phyloP scores from a whole-genome alignment of 345 rosid genomes.

The Kandelia obovata region DNA sequence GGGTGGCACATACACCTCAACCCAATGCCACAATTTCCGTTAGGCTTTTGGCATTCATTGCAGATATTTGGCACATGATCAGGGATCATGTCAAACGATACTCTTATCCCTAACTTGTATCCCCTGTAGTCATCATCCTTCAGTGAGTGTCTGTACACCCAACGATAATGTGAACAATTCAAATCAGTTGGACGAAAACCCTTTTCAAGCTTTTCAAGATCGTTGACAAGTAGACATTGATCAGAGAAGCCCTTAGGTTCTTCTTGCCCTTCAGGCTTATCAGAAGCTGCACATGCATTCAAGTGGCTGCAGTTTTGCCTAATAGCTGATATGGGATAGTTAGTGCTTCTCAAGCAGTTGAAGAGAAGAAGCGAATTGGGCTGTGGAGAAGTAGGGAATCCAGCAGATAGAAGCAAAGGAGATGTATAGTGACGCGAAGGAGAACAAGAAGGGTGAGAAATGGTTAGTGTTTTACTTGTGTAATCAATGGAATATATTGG shows the following conservation, averaged over 20 bases:
- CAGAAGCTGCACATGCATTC: constrained; percentile 14
- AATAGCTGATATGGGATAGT: constrained; percentile 2
- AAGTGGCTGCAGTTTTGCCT: constrained; percentile 17
- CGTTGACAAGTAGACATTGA: constrained; percentile 33
- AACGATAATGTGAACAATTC: constrained; percentile 34
- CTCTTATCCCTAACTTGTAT: constrained; percentile 39
- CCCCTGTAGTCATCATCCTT: constrained; percentile 12
- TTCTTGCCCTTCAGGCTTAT: not conserved
- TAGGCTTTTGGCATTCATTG: constrained; percentile 47
- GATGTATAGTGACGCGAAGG: constrained; percentile 26
- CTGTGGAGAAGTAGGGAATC: constrained; percentile 35
- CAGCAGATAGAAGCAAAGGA: constrained; percentile 38
- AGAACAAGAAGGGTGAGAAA: constrained; percentile 37
- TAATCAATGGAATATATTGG: constrained; percentile 47
- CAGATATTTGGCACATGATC: constrained; percentile 59
- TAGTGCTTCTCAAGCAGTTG: constrained; percentile 31
- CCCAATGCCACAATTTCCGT: constrained; percentile 65
- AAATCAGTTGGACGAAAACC: constrained; percentile 39
- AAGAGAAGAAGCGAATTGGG: constrained; percentile 42
- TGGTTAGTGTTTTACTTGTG: constrained; percentile 32
- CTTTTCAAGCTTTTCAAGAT: constrained; percentile 21
- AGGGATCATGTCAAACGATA: constrained; percentile 49
- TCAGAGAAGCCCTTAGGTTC: constrained; percentile 8
- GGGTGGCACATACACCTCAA: constrained; percentile 64
- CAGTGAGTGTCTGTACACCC: constrained; percentile 24